Conservation (phyloP, 805 yeast genomes). For the Candida sonorensis region DNA sequence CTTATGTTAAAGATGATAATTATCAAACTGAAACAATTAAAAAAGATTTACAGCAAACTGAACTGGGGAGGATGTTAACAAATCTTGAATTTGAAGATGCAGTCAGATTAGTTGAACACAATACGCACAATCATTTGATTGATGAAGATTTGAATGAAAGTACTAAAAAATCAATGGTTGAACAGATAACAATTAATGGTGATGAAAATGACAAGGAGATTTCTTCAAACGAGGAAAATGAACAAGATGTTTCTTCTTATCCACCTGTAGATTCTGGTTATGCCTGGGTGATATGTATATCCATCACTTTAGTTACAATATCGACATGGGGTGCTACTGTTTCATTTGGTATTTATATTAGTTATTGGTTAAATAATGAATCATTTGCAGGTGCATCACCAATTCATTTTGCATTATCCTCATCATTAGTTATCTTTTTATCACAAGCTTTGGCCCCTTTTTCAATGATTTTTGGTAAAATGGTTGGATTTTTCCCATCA, state of each 20-base stretch:
- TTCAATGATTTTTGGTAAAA: slow-evolving; percentile 11
- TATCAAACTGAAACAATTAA: slow-evolving; percentile 9
- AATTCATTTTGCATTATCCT: slow-evolving; percentile 52
- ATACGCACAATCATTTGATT: neutral
- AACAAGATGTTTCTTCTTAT: no score
- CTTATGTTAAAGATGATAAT: slow-evolving; percentile 17
- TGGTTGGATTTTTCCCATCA: slow-evolving; percentile 14
- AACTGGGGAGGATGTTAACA: slow-evolving; percentile 15
- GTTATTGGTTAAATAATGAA: slow-evolving; percentile 41
- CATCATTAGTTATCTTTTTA: slow-evolving; percentile 32
- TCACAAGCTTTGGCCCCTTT: slow-evolving; percentile 20
- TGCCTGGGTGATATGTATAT: slow-evolving; percentile 46
- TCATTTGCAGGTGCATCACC: slow-evolving; percentile 45
- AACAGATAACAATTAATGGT: neutral
- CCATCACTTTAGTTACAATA: slow-evolving; percentile 36
- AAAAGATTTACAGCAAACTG: slow-evolving; percentile 6
- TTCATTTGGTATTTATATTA: slow-evolving; percentile 53
- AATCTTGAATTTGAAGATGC: slow-evolving; percentile 19
- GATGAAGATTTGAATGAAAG: slow-evolving; percentile 3
- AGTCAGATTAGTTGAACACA: slow-evolving; percentile 11
- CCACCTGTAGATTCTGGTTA: slow-evolving; percentile 42
- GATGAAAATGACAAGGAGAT: slow-evolving; percentile 1
- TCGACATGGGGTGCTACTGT: slow-evolving; percentile 62
- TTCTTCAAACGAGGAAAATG: slow-evolving; percentile 1
- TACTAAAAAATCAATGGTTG: slow-evolving; percentile 1